Evolutionary conservation across 805 yeast genomes (phyloP).

Genomic region (Pachysolen tannophilus): DNA sequence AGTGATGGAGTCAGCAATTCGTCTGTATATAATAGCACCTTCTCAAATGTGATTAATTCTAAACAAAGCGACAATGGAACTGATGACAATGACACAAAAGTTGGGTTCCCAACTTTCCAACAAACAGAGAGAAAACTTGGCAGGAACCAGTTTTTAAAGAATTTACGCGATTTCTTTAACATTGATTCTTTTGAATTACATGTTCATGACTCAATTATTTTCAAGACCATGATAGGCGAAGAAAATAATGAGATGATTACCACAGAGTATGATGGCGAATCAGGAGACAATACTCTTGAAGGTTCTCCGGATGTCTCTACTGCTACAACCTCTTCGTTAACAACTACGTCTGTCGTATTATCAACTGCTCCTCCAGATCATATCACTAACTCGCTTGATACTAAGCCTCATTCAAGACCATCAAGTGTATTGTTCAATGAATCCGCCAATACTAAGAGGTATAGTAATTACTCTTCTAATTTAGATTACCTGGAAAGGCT

Average conservation of each 20-base stretch:
- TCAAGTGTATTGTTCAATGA: constrained; percentile 25
- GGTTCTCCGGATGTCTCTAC: constrained; percentile 1
- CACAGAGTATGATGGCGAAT: not conserved
- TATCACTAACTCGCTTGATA: not conserved
- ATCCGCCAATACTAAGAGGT: constrained; percentile 21
- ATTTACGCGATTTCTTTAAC: constrained; percentile 56
- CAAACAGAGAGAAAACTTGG: constrained; percentile 11
- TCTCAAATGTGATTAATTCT: constrained; percentile 12
- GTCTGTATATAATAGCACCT: constrained; percentile 11
- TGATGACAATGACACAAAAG: not conserved
- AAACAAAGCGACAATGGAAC: constrained; percentile 7
- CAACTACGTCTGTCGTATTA: not conserved
- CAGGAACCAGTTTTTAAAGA: constrained; percentile 43
- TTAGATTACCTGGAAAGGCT: constrained; percentile 18
- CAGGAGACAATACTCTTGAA: not conserved
- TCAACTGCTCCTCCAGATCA: not conserved
- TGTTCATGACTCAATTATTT: constrained; percentile 45
- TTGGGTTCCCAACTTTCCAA: not conserved
- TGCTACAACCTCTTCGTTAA: not conserved
- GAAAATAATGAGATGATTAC: constrained; percentile 13
- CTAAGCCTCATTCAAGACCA: constrained; percentile 18
- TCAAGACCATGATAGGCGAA: constrained; percentile 43
- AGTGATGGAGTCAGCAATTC: constrained; percentile 12
- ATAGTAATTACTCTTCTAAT: constrained; percentile 25
- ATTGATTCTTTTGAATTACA: constrained; percentile 51